Conservation (phyloP, 2,329 filamentous ascomycete species). For the Venturiaceae sp. region DNA sequence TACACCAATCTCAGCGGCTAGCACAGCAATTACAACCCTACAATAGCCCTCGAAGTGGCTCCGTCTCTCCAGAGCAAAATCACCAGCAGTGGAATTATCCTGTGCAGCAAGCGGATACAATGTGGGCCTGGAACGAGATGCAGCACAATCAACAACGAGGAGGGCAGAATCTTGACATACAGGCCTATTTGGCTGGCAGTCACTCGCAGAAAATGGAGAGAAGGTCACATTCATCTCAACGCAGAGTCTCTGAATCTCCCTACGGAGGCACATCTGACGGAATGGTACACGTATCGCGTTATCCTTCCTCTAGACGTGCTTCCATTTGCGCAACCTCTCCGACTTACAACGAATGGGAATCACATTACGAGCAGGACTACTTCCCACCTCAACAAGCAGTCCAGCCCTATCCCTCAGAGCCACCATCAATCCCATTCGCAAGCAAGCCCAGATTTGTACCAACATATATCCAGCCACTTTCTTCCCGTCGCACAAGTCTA, state of each 20-base stretch:
- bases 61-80: not conserved
- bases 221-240: not conserved
- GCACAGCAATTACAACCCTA: not conserved
- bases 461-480: not conserved
- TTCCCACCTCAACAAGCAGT: not conserved
- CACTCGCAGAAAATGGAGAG: not conserved
- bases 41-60: not conserved
- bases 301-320: not conserved
- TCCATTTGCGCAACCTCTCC: not conserved
- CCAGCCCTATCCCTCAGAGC: not conserved
- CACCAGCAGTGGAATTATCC: not conserved
- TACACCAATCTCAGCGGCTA: not conserved
- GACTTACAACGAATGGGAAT: not conserved
- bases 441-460: not conserved
- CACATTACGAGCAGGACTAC: not conserved
- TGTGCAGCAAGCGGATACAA: not conserved
- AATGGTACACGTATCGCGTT: not conserved
- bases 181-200: too few relatives aligned
- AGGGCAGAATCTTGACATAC: not conserved
- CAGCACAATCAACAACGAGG: not conserved
- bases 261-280: not conserved
- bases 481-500: not conserved
- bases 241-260: not conserved
- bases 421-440: not conserved
- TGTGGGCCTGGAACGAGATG: not conserved